Percentiles rank a stretch among this genome's conserved stretches.
Evolutionary conservation across 192 early-diverging fungal genomes (phyloP).

Genomic region (Obelidium mucronatum): DNA sequence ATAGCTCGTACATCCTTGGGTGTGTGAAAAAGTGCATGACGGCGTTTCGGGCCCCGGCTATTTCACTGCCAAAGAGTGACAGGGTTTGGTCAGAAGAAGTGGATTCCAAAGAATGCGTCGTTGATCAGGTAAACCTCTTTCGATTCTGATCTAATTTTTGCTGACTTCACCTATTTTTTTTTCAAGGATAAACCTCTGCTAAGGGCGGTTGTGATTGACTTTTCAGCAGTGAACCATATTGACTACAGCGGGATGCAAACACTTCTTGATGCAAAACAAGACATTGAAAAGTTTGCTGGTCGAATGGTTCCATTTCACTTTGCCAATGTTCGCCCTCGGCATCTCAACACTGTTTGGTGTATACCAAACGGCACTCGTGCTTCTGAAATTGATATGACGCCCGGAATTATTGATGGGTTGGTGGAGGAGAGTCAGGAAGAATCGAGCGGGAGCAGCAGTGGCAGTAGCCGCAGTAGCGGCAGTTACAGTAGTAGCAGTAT

Average conservation of each 20-base stretch:
- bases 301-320: conserved; percentile 60
- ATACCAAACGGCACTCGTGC: background rate
- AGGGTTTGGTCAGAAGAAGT: no score
- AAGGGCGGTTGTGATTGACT: conserved; percentile 80
- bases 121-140: no score
- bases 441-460: no score
- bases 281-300: conserved; percentile 62
- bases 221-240: conserved; percentile 76
- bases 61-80: no score
- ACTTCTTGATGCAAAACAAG: conserved; percentile 69
- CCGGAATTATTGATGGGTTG: conserved; percentile 3
- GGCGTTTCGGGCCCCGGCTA: no score
- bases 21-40: no score
- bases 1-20: no score
- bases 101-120: no score
- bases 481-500: no score
- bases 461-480: no score
- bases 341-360: conserved; percentile 32
- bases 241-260: conserved; percentile 82
- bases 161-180: no score
- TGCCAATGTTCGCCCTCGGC: conserved; percentile 46
- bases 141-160: no score
- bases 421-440: background rate
- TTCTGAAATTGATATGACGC: background rate
- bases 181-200: conserved; percentile 48